These are phyloP conservation scores for Erythrophleum fordii DNA, from an alignment of 306 rosid species.

Conservation along the genomic window DNA sequence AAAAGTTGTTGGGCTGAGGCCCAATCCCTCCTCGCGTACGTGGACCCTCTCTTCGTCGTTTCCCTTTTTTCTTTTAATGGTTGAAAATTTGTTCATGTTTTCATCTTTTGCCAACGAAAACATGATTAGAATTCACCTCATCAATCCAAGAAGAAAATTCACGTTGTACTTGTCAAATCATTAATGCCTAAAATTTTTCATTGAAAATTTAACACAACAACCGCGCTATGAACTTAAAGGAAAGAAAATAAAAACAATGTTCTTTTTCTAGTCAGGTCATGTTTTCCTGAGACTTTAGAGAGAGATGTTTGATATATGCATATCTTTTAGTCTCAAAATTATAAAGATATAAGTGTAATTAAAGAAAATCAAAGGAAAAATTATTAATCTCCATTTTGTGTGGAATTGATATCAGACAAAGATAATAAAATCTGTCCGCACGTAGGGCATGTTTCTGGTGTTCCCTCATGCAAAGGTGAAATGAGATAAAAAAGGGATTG, in stretches of 20 bases:
- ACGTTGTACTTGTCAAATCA: neutral
- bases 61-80: neutral
- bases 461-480: slow-evolving; percentile 22
- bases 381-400: neutral
- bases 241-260: neutral
- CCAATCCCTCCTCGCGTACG: slow-evolving; percentile 17
- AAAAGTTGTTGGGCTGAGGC: slow-evolving; percentile 37
- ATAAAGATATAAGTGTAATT: too few species aligned
- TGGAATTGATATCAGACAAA: slow-evolving; percentile 25
- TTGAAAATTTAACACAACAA: neutral
- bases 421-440: slow-evolving; percentile 1
- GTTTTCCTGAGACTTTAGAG: neutral
- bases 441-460: neutral
- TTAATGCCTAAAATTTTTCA: neutral
- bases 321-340: neutral
- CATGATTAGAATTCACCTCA: neutral
- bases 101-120: neutral
- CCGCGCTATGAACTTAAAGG: neutral
- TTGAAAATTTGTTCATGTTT: neutral
- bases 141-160: neutral
- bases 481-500: slow-evolving; percentile 14
- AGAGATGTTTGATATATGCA: neutral
- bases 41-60: neutral
- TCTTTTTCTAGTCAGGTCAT: neutral
- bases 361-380: neutral